Conservation (phyloP, 768 basidiomycete genomes). For the Cytidiella melzeri region DNA sequence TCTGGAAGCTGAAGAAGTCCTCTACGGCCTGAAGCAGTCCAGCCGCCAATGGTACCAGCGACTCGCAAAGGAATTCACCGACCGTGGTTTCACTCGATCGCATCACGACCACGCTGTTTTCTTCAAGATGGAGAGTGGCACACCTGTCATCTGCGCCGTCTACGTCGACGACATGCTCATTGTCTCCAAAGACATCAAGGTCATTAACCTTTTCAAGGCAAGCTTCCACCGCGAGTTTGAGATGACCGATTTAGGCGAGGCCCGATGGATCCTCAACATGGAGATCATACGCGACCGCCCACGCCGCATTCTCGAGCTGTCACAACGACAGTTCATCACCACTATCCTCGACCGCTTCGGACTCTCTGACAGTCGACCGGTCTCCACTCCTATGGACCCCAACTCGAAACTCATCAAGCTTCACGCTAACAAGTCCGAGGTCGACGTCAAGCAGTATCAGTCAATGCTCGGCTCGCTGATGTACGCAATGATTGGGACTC, state of each 20-base stretch:
- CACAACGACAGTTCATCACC: constrained; percentile 21
- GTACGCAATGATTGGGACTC: constrained; percentile 25
- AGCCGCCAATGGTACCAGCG: constrained; percentile 6
- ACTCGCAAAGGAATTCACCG: neutral
- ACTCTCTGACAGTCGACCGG: constrained; percentile 24
- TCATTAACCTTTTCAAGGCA: neutral
- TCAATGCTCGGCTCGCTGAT: constrained; percentile 24
- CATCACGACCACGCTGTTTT: constrained; percentile 9
- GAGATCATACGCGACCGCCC: constrained; percentile 20
- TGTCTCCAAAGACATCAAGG: neutral
- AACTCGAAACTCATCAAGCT: constrained; percentile 16
- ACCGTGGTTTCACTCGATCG: neutral
- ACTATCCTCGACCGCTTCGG: constrained; percentile 19
- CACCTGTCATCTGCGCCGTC: neutral
- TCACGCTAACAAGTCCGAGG: constrained; percentile 7
- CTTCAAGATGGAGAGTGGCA: neutral
- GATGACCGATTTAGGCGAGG: constrained; percentile 5
- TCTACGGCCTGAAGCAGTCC: constrained; percentile 10
- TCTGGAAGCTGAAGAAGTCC: neutral
- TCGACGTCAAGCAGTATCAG: neutral
- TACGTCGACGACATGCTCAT: constrained; percentile 5
- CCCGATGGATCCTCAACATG: constrained; percentile 24
- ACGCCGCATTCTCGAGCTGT: constrained; percentile 15
- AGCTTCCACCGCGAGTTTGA: constrained; percentile 1
- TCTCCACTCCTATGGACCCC: constrained; percentile 28